Evolutionary conservation across 768 basidiomycete genomes (phyloP), one percentile per base, ranked within the genome.

Genomic region (Trametes cubensis): DNA sequence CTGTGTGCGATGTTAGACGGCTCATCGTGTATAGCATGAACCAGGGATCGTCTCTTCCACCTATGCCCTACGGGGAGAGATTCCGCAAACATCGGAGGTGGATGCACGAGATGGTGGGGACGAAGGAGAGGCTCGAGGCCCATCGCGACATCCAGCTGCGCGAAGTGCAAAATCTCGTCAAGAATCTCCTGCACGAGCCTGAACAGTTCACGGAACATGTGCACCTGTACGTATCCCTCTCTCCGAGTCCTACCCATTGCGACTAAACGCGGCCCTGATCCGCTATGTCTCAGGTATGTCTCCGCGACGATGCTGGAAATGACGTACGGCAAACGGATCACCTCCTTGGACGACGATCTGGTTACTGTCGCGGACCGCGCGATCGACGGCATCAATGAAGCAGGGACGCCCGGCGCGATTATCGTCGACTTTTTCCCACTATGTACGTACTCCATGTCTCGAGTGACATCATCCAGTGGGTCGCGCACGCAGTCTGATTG

Each of bases 281-380:
- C 10, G n/a, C 13, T 6, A 6, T 46, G 45, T 7, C 34, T 11
- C 45, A 46, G 45, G 14, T 46, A 46, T 13, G 45, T 46, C 21
- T 21, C 45, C 18, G 45, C 45, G 45, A 46, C 30, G 2, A 69
- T 74, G 17, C 61, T 76, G 6, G 63, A 63, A 30, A 65, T 76
- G 21, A 62, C 72, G 0, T 77, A 74, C 55, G 76, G 76, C 4
- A 70, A 71, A 50, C 49, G 62, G 14, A 62, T 69, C 6, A 42
- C 55, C 5, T 70, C 65, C 1, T n/a, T 69, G n/a, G 55, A 76
- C 15, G 76, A 77, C 62, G 58, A 62, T 1, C 52, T 74, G 18
- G 65, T 74, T 6, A 25, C 53, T 1, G 40, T 67, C 17, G 68
- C 65, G 1, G 69, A 72, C n/a, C 56, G 57, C 28, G 58, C 63